A percentile compares a stretch with the other conserved stretches of the same genome.
phyloP scores from a whole-genome alignment of 139 green algal species.

The Volvox reticuliferus region DNA sequence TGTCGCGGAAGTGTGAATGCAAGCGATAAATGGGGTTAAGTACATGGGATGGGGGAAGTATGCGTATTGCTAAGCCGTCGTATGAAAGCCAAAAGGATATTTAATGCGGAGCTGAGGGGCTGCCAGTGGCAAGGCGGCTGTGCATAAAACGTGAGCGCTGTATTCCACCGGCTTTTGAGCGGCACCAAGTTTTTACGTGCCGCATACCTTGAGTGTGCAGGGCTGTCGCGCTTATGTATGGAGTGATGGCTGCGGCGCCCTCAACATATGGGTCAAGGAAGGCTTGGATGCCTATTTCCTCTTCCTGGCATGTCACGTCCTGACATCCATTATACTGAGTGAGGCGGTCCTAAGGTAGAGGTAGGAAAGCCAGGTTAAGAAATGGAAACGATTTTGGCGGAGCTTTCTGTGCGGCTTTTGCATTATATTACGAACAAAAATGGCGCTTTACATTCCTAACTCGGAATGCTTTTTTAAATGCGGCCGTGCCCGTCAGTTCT shows the following conservation, averaged over 20 bases:
- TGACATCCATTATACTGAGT: not conserved
- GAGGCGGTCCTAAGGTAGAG: not conserved
- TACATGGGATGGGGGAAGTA: too few species aligned
- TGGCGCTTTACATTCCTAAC: not conserved
- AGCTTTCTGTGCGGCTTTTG: not conserved
- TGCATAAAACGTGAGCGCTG: conserved; percentile 18
- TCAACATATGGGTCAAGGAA: not conserved
- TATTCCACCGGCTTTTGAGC: not conserved
- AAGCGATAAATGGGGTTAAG: too few species aligned
- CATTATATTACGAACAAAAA: not conserved
- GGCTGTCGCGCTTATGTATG: not conserved
- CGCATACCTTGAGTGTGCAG: conserved; percentile 8
- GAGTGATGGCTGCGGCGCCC: too few species aligned
- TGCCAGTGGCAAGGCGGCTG: not conserved
- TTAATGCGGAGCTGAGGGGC: not conserved
- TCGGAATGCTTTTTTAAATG: not conserved
- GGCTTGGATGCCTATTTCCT: not conserved
- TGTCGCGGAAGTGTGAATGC: too few species aligned
- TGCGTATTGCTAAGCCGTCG: too few species aligned
- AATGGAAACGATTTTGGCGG: conserved; percentile 4
- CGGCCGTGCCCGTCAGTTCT: not conserved
- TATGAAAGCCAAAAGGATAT: not conserved
- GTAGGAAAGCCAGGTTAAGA: not conserved
- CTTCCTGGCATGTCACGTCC: not conserved
- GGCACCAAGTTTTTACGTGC: not conserved